These are phyloP conservation scores for Sechiopsis laciniata DNA, from an alignment of 306 rosid species.

Conservation along the genomic window DNA sequence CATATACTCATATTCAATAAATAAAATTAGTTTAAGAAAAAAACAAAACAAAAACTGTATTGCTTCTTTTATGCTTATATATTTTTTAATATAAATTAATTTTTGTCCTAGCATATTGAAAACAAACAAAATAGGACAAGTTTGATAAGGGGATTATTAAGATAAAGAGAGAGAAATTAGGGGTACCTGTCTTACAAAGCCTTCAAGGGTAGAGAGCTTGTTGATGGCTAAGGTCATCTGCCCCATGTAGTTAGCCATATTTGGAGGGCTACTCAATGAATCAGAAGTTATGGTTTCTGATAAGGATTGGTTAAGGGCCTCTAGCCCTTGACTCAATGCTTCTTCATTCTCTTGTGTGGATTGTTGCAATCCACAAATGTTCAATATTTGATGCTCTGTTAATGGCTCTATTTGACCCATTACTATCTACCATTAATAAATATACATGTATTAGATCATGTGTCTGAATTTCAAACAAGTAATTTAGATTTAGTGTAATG, in stretches of 20 bases:
- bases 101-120: too few species aligned
- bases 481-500: not conserved
- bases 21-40: too few species aligned
- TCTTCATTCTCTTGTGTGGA: conserved; percentile 80
- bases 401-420: conserved; percentile 72
- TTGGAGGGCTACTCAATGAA: conserved; percentile 62
- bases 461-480: too few species aligned
- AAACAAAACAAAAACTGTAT: too few species aligned
- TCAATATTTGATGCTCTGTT: conserved; percentile 85
- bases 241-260: conserved; percentile 90
- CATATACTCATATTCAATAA: too few species aligned
- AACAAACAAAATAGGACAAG: too few species aligned
- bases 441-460: not conserved
- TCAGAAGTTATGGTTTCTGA: conserved; percentile 69
- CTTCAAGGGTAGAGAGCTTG: conserved; percentile 82
- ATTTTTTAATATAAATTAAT: too few species aligned
- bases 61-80: too few species aligned
- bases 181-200: conserved; percentile 81
- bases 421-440: conserved; percentile 36
- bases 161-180: not conserved
- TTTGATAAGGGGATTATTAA: not conserved
- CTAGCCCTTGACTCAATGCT: conserved; percentile 80
- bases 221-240: conserved; percentile 90
- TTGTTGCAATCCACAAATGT: conserved; percentile 79
- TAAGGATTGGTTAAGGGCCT: conserved; percentile 68